phyloP scores from a whole-genome alignment of 1,284 basidiomycete genomes.

The Pseudozyma hubeiensis region DNA sequence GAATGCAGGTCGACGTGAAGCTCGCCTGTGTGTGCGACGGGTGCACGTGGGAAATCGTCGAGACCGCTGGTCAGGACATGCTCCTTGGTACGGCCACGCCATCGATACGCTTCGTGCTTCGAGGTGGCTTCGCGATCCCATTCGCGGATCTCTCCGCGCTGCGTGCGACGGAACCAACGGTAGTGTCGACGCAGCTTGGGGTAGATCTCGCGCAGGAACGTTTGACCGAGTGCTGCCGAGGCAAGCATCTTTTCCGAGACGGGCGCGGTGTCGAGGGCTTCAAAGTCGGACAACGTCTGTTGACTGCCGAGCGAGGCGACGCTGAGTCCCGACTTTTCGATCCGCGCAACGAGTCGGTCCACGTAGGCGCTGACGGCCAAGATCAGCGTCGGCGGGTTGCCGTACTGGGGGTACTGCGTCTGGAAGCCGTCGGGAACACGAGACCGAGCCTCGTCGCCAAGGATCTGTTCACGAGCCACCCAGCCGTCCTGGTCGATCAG shows the following conservation, averaged over 20 bases:
- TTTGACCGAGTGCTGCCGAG: slow-evolving; percentile 72
- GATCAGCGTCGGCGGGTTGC: slow-evolving; percentile 90
- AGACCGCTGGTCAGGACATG: slow-evolving; percentile 93
- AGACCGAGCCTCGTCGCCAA: slow-evolving; percentile 90
- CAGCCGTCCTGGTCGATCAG: slow-evolving; percentile 92
- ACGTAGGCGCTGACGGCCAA: slow-evolving; percentile 92
- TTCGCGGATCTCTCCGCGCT: slow-evolving; percentile 85
- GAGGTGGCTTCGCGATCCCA: slow-evolving; percentile 84
- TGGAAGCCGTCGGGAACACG: slow-evolving; percentile 83
- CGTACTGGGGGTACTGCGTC: slow-evolving; percentile 89
- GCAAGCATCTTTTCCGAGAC: slow-evolving; percentile 36
- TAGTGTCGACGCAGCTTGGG: slow-evolving; percentile 86
- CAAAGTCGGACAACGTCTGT: slow-evolving; percentile 13
- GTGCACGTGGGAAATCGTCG: slow-evolving; percentile 90
- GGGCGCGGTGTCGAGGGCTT: slow-evolving; percentile 20
- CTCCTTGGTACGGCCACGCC: slow-evolving; percentile 86
- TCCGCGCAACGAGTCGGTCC: slow-evolving; percentile 74
- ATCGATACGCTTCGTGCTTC: slow-evolving; percentile 88
- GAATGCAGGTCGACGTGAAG: slow-evolving; percentile 90
- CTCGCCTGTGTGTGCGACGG: slow-evolving; percentile 86
- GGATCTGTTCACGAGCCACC: slow-evolving; percentile 93
- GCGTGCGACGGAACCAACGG: slow-evolving; percentile 92
- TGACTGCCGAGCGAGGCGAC: slow-evolving; percentile 20
- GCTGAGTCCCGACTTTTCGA: slow-evolving; percentile 29
- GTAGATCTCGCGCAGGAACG: slow-evolving; percentile 83